Conservation (phyloP, 2,329 filamentous ascomycete genomes). For the Trichoderma brevicompactum region DNA sequence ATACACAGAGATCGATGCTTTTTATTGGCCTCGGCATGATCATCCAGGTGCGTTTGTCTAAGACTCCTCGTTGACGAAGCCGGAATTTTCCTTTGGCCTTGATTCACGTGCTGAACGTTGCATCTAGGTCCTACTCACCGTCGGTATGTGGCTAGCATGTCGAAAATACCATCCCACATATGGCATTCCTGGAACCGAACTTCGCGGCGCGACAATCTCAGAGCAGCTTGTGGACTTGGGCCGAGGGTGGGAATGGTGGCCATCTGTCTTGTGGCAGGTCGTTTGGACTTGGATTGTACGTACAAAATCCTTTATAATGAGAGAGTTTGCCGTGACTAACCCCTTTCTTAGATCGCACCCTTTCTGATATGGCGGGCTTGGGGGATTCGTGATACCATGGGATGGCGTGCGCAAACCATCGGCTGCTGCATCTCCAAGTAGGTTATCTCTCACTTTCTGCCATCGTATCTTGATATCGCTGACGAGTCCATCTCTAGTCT, state of each 20-base stretch:
- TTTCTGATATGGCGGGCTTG: constrained; percentile 57
- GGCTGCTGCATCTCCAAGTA: constrained; percentile 42
- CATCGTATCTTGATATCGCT: not conserved
- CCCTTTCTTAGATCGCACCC: constrained; percentile 48
- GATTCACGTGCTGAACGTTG: constrained; percentile 22
- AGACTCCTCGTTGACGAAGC: not conserved
- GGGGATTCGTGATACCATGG: constrained; percentile 59
- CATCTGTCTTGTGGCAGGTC: constrained; percentile 58
- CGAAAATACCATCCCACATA: constrained; percentile 61
- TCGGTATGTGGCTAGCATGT: constrained; percentile 61
- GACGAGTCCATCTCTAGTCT: constrained; percentile 46
- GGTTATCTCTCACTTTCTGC: not conserved
- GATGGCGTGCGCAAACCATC: constrained; percentile 61
- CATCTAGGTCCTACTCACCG: constrained; percentile 54
- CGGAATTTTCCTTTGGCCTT: not conserved
- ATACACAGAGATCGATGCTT: constrained; percentile 48
- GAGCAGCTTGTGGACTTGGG: constrained; percentile 49
- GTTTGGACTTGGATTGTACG: constrained; percentile 57
- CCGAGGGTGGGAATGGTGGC: constrained; percentile 65
- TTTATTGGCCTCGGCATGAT: constrained; percentile 54
- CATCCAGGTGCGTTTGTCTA: constrained; percentile 49
- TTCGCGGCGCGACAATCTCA: constrained; percentile 41
- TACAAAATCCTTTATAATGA: not conserved
- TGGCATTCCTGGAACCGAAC: constrained; percentile 47
- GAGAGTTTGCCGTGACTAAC: constrained; percentile 1